Base-by-base conservation (phyloP, 2,329 filamentous ascomycete species). In the Neophaeococcomyces mojaviensis region DNA sequence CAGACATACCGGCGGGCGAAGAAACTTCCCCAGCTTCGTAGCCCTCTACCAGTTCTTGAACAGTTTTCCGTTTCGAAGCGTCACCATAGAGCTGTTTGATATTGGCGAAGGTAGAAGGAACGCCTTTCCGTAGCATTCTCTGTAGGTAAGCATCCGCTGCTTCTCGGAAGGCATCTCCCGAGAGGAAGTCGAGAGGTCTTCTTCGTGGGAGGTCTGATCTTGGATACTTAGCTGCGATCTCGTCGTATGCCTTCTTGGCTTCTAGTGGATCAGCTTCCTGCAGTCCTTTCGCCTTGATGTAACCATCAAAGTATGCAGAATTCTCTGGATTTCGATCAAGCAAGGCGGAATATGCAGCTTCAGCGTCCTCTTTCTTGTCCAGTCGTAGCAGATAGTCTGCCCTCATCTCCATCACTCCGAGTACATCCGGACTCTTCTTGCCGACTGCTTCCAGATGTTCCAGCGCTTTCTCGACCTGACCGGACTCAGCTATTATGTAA, bases 61-160 rank as follows among this genome's bases (percentile, higher is more conserved):
- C 77, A 0, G 74, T 77, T n/a, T 83, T 74, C 62, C 83, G 86
- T 72, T 98, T 98, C 56, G 69, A 76, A 1, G 76, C 56, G 62
- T 95, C 82, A 12, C 74, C 74, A 69, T 97, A 98, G 18, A 98
- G 76, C 55, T 94, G 82, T 71, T 98, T 98, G 50, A 98, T 76
- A 65, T 97, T 98, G 30, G 88, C 88, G 66, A 98, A 98, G 3
- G 90, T 89, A 2, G 92, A 98, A 1, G 92, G 90, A 3, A 97
- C 86, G 9, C 90, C 92, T 67, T 90, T 94, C 65, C 85, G 81
- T 47, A 98, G 74, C 84, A 94, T 94, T 24, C 83, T 75, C 41
- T 82, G 77, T 50, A 98, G 66, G 63, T 98, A 98, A 18, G 71
- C 68, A 61, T 88, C 82, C 6, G 85, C 89, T 19, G 86, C 82